Evolutionary conservation across 306 rosid species (phyloP), one percentile per base, ranked within the genome.

Genomic region (Gastrolobium villosum): DNA sequence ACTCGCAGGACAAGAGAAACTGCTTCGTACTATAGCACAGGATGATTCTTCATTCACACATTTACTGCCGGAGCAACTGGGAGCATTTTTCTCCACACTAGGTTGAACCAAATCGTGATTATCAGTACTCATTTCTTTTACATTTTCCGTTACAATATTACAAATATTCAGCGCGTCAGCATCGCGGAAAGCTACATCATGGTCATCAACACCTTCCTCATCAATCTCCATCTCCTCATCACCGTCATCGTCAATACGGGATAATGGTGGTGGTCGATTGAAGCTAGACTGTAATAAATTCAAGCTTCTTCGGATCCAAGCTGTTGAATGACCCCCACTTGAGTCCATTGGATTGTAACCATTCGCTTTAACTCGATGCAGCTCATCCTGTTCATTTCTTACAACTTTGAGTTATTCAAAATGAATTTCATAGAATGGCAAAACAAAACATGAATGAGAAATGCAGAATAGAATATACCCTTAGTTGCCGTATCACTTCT

Each of bases 201-300:
- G 34, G 49, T 86, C 89, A 76, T 90, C 91, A 81, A 90, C 89
- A 72, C 86, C 94, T 76, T 90, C 96, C 84, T 86, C 99, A 7
- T 90, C 98, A 83, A 96, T 93, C 81, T 96, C 99, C 99, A 96
- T 96, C 86, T 96, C 99, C 78, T 86, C 94, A 83, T 96, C 98
- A 74, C 97, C 89, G 65, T 96, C 99, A 59, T 93, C 94, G 26
- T 93, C 98, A 35, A 90, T 79, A 74, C 74, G 76, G 52, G 86
- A 67, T 60, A 89, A 76, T 52, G 84, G 76, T 9, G 71, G 54
- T 3, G 93, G 92, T 81, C 90, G 85, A 52, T 62, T 85, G 56
- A 96, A 86, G 88, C 94, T 91, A 53, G 92, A 86, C 74, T 78
- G 94, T 26, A 96, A 76, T 56, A 93, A 80, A 76, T 59, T 85